phyloP scores from a whole-genome alignment of 2,329 filamentous ascomycete species.

The Didymellaceae sp. region DNA sequence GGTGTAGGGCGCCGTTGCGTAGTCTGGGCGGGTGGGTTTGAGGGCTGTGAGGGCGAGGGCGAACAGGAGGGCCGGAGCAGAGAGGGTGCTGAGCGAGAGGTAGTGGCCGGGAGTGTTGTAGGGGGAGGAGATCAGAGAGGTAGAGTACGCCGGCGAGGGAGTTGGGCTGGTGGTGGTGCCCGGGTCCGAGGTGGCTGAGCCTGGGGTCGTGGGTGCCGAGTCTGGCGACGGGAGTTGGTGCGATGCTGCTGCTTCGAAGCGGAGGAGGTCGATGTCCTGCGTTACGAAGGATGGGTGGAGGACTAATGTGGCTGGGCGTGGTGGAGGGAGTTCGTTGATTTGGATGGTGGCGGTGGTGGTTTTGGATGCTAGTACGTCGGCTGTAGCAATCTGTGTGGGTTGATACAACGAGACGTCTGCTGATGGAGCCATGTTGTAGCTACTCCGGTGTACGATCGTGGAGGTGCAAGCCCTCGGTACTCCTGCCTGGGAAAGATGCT shows the following conservation, averaged over 20 bases:
- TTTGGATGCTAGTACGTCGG: neutral
- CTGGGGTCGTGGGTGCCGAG: neutral
- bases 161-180: neutral
- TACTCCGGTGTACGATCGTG: too few relatives aligned
- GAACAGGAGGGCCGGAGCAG: conserved; percentile 70
- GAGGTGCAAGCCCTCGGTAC: too few relatives aligned
- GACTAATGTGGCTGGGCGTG: conserved; percentile 16
- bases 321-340: neutral
- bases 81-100: conserved; percentile 72
- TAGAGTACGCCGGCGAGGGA: conserved; percentile 23
- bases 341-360: neutral
- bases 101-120: conserved; percentile 75
- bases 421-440: conserved; percentile 1
- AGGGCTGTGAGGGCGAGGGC: conserved; percentile 73
- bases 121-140: conserved; percentile 71
- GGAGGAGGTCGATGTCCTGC: conserved; percentile 40
- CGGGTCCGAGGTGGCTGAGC: neutral
- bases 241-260: conserved; percentile 44
- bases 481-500: too few relatives aligned
- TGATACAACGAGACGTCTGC: neutral
- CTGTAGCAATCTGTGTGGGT: neutral
- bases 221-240: conserved; percentile 27
- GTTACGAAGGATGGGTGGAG: conserved; percentile 35
- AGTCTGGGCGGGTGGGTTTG: conserved; percentile 68
- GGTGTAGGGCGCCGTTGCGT: conserved; percentile 76